Evolutionary conservation across 2,329 filamentous ascomycete genomes (phyloP).

Genomic region (Colletotrichum sp.): DNA sequence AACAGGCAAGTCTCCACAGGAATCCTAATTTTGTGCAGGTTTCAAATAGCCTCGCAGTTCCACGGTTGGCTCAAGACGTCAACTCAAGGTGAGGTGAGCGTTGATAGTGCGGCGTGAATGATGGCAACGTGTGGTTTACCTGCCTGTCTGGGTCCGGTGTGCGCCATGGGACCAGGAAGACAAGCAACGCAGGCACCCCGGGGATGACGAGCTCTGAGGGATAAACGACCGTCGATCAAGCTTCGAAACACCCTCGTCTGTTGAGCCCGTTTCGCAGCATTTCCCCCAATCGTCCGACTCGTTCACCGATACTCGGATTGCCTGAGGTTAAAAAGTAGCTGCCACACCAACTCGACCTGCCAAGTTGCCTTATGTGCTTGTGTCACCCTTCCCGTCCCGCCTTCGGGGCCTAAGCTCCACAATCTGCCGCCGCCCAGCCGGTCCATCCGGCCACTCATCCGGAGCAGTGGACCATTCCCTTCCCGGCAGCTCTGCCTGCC

Average conservation of each 20-base stretch:
- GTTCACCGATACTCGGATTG: background rate
- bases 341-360: background rate
- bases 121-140: background rate
- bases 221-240: background rate
- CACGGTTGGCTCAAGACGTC: background rate
- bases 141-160: background rate
- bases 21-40: background rate
- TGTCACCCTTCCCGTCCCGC: conserved; percentile 6
- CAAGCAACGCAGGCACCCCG: background rate
- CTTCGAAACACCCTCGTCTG: background rate
- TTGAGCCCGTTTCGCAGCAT: background rate
- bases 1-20: background rate
- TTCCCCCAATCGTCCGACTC: background rate
- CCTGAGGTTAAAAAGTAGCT: background rate
- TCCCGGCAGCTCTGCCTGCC: background rate
- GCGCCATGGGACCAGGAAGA: background rate
- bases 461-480: background rate
- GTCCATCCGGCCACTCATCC: background rate
- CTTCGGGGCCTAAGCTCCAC: background rate
- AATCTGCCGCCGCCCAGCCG: background rate
- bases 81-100: background rate
- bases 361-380: background rate
- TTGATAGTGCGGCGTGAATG: background rate
- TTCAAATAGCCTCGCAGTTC: background rate
- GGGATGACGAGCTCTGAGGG: background rate